Evolutionary conservation across 2,329 filamentous ascomycete species (phyloP), one percentile per base, ranked within the genome.

Genomic region (Apiospora rasikravindrae): DNA sequence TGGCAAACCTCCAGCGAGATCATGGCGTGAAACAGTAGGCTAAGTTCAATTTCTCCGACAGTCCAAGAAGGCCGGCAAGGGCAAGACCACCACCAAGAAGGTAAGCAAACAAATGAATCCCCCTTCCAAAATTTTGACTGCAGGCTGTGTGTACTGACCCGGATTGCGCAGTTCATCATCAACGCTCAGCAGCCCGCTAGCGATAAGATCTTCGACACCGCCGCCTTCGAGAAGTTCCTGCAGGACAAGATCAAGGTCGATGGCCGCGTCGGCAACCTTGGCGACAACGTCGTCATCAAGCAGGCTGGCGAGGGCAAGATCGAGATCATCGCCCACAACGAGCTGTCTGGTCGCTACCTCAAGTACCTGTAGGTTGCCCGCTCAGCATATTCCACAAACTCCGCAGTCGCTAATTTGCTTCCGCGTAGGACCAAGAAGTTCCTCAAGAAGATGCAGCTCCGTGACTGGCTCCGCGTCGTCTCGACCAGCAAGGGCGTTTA

Each of bases 381-480:
- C 8, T 1, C 19, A 44, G 10, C 29, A 53, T 14, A 47, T 45
- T 5, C 22, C 22, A 33, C 22, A 40, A 13, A 13, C 11, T 24
- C 22, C 33, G 57, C 33, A 24, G 7, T 45, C 6, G 71, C 16
- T 67, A 71, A 67, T 79, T 72, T 82, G 77, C 42, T 51, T 19
- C 57, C 33, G 68, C 78, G 4, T 33, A 97, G 94, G 85, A 99
- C 96, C 86, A 99, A 99, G 94, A 99, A 99, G 92, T 99, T 98
- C 93, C 93, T 99, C 87, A 99, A 99, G 95, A 99, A 99, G 94
- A 94, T 98, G 91, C 96, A 98, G 92, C 94, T 99, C 85, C 94
- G 96, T 89, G 96, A 99, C 91, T 99, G 96, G 96, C 94, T 99
- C 84, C 95, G 96, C 82, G 96, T 99, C 81, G 96, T 99, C 83